Conservation (phyloP, 805 yeast species). For the Metschnikowia anglica region DNA sequence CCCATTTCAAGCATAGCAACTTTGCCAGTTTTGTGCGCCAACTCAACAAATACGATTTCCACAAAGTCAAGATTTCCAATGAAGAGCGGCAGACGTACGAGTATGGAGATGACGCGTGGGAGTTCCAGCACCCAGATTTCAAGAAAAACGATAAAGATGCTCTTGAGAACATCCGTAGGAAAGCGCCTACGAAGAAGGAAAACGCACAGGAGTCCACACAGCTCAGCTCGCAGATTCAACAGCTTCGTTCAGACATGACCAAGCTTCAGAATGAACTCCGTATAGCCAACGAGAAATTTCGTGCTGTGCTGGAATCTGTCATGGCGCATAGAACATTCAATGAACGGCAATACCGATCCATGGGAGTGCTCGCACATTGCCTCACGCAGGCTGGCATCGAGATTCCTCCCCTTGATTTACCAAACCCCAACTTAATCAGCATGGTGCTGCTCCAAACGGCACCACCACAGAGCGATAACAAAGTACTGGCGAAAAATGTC, state of each 20-base stretch:
- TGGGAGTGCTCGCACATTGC: conserved; percentile 49
- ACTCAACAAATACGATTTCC: conserved; percentile 94
- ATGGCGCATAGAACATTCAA: conserved; percentile 55
- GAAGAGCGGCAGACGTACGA: conserved; percentile 48
- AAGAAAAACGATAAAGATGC: conserved; percentile 71
- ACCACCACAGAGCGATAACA: conserved; percentile 6
- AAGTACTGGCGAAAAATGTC: conserved; percentile 1
- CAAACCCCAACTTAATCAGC: conserved; percentile 35
- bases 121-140: conserved; percentile 90
- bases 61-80: conserved; percentile 77
- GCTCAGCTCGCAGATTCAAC: conserved; percentile 20
- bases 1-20: conserved; percentile 91
- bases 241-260: conserved; percentile 33
- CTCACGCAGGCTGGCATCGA: conserved; percentile 61
- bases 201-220: conserved; percentile 12
- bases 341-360: conserved; percentile 54
- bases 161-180: conserved; percentile 83
- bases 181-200: conserved; percentile 61
- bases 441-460: conserved; percentile 21
- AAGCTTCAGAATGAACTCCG: conserved; percentile 34
- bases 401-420: conserved; percentile 62
- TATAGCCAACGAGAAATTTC: conserved; percentile 49
- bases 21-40: conserved; percentile 95
- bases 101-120: conserved; percentile 83
- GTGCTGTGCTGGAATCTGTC: conserved; percentile 61